These are phyloP conservation scores for Spergularia bocconei DNA, from an alignment of 148 eudicot species.

Conservation along the genomic window DNA sequence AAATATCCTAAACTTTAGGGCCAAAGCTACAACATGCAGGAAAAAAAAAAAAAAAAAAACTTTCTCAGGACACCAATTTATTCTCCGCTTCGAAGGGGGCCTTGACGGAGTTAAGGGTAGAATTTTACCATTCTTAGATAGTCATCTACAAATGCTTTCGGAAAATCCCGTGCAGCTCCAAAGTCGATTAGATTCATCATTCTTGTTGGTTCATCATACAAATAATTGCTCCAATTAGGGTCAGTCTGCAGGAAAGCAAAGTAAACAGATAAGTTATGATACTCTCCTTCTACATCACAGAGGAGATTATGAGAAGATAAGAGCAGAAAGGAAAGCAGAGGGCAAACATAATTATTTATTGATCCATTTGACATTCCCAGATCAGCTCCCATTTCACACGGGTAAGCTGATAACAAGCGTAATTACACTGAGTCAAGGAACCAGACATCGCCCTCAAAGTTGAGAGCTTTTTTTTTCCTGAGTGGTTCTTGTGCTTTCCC, in stretches of 20 bases:
- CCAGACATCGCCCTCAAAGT: background rate
- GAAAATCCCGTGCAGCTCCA: slow-evolving; percentile 90
- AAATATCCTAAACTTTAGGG: no score
- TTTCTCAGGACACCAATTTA: background rate
- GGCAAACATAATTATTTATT: background rate
- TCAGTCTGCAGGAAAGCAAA: slow-evolving; percentile 72
- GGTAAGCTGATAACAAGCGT: background rate
- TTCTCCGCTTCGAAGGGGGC: background rate
- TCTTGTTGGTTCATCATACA: slow-evolving; percentile 59
- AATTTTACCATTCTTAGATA: slow-evolving; percentile 78
- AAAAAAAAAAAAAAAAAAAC: background rate
- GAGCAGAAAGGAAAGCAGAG: background rate
- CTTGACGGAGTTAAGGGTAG: slow-evolving; percentile 9
- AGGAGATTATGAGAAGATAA: background rate
- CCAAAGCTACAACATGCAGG: no score
- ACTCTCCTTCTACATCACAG: background rate
- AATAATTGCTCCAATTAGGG: slow-evolving; percentile 94
- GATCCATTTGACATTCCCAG: background rate
- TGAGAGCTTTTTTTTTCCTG: background rate
- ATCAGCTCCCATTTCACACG: background rate
- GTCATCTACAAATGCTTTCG: slow-evolving; percentile 78
- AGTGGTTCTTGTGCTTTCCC: no score
- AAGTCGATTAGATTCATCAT: slow-evolving; percentile 86
- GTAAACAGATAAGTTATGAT: background rate
- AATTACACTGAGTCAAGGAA: background rate